These are phyloP conservation scores for Collybia sordida DNA, from an alignment of 768 basidiomycete genomes.

Conservation along the genomic window DNA sequence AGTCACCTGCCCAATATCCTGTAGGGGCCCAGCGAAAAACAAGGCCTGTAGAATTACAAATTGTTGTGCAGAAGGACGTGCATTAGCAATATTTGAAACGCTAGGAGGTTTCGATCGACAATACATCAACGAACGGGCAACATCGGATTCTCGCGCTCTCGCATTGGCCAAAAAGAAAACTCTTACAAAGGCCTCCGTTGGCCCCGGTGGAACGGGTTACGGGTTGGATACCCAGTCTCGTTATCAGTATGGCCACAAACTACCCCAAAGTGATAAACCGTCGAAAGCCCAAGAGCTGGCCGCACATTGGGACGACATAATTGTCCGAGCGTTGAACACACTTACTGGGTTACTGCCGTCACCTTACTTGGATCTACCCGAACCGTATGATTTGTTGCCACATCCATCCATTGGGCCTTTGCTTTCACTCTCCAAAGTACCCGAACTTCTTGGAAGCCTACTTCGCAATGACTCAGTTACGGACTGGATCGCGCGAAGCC, in stretches of 20 bases:
- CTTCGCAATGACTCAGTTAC: conserved; percentile 57
- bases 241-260: neutral
- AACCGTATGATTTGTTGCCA: conserved; percentile 49
- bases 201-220: conserved; percentile 57
- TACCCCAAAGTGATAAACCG: neutral
- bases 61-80: conserved; percentile 48
- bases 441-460: conserved; percentile 41
- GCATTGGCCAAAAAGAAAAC: conserved; percentile 25
- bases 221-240: conserved; percentile 16
- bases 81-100: conserved; percentile 50
- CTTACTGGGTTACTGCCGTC: conserved; percentile 43
- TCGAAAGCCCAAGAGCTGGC: conserved; percentile 13
- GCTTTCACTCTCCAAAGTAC: conserved; percentile 43
- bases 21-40: conserved; percentile 37
- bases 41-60: conserved; percentile 30
- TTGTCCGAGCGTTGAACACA: conserved; percentile 36
- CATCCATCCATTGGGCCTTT: conserved; percentile 42
- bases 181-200: conserved; percentile 28
- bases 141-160: conserved; percentile 35
- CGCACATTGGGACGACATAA: conserved; percentile 37
- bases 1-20: conserved; percentile 34
- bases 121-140: conserved; percentile 39
- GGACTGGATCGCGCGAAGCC: conserved; percentile 49
- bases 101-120: conserved; percentile 50
- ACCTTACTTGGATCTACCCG: conserved; percentile 41